A percentile compares a stretch with the other conserved stretches of the same genome.
Conservation (phyloP, 371 early-diverging fungal species). For the Mucor velutinosus region DNA sequence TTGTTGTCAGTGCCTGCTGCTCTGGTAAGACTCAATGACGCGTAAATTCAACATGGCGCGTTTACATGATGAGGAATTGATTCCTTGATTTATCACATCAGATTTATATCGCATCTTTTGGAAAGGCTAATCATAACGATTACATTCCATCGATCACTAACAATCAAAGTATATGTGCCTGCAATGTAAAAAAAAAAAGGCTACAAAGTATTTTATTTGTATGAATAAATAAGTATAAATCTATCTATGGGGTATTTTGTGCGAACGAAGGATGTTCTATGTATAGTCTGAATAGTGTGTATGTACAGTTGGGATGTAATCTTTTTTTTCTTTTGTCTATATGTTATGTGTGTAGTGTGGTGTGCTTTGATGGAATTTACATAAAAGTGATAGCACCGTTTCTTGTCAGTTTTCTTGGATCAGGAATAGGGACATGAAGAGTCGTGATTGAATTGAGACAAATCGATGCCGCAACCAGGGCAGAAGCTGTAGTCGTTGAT, state of each 20-base stretch:
- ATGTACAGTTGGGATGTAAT: not conserved
- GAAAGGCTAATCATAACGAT: too few species aligned
- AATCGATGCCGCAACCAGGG: slow-evolving; percentile 23
- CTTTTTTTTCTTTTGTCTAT: not conserved
- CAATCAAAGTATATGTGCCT: too few species aligned
- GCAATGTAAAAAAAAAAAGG: too few species aligned
- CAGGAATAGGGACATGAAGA: slow-evolving; percentile 15
- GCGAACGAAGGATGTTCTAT: not conserved
- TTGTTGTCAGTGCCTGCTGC: too few species aligned
- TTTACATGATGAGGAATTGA: too few species aligned
- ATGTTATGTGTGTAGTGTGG: not conserved
- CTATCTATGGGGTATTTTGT: not conserved
- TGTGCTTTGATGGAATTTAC: not conserved
- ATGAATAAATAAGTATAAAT: too few species aligned
- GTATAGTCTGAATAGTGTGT: not conserved
- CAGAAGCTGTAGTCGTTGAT: slow-evolving; percentile 19
- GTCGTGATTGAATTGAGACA: slow-evolving; percentile 25
- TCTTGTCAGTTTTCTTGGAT: not conserved
- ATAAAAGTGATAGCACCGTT: not conserved
- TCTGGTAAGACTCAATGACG: too few species aligned
- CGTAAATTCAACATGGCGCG: too few species aligned
- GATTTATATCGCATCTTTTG: too few species aligned
- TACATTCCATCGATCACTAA: too few species aligned
- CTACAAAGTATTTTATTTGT: too few species aligned
- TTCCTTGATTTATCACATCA: too few species aligned